Evolutionary conservation across 768 basidiomycete genomes (phyloP), one percentile per base, ranked within the genome.

Genomic region (Lactarius hatsudake): DNA sequence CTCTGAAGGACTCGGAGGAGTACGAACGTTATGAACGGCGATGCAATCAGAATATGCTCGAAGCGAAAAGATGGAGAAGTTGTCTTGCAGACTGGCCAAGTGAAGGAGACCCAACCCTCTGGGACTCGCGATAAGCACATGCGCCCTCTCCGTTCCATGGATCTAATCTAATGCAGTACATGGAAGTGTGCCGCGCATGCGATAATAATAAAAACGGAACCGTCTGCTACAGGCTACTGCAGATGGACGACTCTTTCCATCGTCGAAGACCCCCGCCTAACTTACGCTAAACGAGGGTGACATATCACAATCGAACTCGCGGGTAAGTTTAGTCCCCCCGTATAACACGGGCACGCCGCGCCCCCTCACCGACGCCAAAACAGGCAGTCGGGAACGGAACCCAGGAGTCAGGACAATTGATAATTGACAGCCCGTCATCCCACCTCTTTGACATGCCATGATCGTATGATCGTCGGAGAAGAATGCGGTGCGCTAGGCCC

Each of bases 391-490:
- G 23, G 26, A 26, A 28, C 51, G 51, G 51, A 15, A 23, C 26
- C 0, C 13, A 42, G n/a, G n/a, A n/a, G n/a, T n/a, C n/a, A n/a
- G 42, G 6, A 53, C 13, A 15, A 48, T 15, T 17, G 23, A 23
- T 10, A 12, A 53, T 26, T 26, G 51, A 53, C 51, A 53, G 13
- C 12, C 51, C 38, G 23, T 26, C 48, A 51, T 26, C 51, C 12
- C 48, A 51, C 20, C 45, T 23, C 45, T n/a, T 23, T 51, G 48
- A 45, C 45, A 51, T 23, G 48, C 12, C 48, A 51, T 23, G 48
- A 53, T 28, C 23, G 26, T 53, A 53, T 53, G 51, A 53, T 53
- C 51, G 51, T 53, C 51, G 23, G 51, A 53, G 51, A 53, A 53
- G 26, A 28, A 53, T 15, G 51, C 13, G 13, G 23, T 53, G 51